phyloP scores from a whole-genome alignment of 148 eudicot species.

The Polygonum aviculare region DNA sequence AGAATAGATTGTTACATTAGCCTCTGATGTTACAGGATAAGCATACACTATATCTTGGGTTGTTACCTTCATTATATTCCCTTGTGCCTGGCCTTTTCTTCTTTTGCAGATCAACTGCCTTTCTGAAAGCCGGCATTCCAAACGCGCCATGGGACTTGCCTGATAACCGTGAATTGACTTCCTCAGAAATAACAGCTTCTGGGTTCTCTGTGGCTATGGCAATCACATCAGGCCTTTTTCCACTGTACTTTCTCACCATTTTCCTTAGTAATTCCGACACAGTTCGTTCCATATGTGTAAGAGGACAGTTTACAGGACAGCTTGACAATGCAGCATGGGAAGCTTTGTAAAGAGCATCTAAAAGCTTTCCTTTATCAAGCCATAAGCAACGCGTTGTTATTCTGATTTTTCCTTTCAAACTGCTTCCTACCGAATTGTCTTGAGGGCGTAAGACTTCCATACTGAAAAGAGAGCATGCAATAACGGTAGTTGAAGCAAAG shows the following conservation, averaged over 20 bases:
- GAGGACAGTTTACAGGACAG: conserved; percentile 80
- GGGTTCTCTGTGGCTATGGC: conserved; percentile 85
- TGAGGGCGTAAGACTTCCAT: conserved; percentile 89
- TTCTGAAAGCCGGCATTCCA: conserved; percentile 37
- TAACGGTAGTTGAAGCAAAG: neutral
- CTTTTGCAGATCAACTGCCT: conserved; percentile 37
- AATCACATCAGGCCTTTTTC: conserved; percentile 92
- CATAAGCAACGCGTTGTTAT: conserved; percentile 97
- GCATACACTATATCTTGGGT: neutral
- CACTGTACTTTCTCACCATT: conserved; percentile 91
- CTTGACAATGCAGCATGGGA: conserved; percentile 89
- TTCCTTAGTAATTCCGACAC: conserved; percentile 81
- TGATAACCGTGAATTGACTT: conserved; percentile 58
- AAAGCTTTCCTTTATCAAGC: conserved; percentile 96
- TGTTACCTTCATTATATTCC: conserved; percentile 26
- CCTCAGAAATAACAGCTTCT: conserved; percentile 67
- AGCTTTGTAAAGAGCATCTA: conserved; percentile 94
- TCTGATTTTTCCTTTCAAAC: conserved; percentile 81
- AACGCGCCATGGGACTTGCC: conserved; percentile 44
- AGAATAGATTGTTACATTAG: too few species aligned
- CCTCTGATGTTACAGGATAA: too few species aligned
- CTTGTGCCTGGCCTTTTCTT: conserved; percentile 25
- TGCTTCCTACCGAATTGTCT: conserved; percentile 27
- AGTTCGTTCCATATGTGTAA: conserved; percentile 83
- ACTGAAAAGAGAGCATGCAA: conserved; percentile 30